Evolutionary conservation across 2,329 filamentous ascomycete genomes (phyloP).

Genomic region (Rhexocercosporidium sp.): DNA sequence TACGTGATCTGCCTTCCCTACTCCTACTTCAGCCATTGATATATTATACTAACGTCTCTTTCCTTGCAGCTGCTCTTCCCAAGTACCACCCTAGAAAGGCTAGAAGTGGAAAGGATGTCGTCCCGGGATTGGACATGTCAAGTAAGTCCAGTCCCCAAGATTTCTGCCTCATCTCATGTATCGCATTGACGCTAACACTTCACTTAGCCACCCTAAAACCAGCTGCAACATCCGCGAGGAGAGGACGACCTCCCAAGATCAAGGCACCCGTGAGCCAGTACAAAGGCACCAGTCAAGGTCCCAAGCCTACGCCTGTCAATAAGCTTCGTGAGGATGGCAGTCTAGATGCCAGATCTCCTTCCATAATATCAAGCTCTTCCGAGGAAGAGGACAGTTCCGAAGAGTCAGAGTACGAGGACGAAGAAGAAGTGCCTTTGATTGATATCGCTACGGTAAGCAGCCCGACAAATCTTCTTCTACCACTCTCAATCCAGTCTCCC

Average conservation of each 20-base stretch:
- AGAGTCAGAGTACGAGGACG: slow-evolving; percentile 43
- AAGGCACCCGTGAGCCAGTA: slow-evolving; percentile 34
- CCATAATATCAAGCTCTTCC: slow-evolving; percentile 39
- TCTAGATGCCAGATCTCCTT: slow-evolving; percentile 29
- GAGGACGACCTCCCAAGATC: slow-evolving; percentile 33
- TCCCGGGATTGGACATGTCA: slow-evolving; percentile 38
- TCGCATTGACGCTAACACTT: neutral
- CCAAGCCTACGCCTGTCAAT: slow-evolving; percentile 31
- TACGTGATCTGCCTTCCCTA: slow-evolving; percentile 23
- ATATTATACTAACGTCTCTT: neutral
- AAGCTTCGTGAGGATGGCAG: slow-evolving; percentile 30
- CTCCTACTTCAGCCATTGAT: neutral
- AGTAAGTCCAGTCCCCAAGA: slow-evolving; percentile 33
- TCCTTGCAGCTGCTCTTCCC: slow-evolving; percentile 37
- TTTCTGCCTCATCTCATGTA: neutral
- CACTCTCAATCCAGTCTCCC: neutral
- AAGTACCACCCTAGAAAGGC: slow-evolving; percentile 42
- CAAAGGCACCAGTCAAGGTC: slow-evolving; percentile 37
- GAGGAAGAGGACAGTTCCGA: slow-evolving; percentile 42
- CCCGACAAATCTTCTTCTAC: neutral
- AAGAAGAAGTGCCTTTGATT: slow-evolving; percentile 35
- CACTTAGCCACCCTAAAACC: slow-evolving; percentile 25
- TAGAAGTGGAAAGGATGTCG: slow-evolving; percentile 38
- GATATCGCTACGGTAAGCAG: slow-evolving; percentile 41
- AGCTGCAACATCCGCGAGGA: slow-evolving; percentile 32